Evolutionary conservation across 345 rosid genomes (phyloP).

Genomic region (Carallia brachiata): DNA sequence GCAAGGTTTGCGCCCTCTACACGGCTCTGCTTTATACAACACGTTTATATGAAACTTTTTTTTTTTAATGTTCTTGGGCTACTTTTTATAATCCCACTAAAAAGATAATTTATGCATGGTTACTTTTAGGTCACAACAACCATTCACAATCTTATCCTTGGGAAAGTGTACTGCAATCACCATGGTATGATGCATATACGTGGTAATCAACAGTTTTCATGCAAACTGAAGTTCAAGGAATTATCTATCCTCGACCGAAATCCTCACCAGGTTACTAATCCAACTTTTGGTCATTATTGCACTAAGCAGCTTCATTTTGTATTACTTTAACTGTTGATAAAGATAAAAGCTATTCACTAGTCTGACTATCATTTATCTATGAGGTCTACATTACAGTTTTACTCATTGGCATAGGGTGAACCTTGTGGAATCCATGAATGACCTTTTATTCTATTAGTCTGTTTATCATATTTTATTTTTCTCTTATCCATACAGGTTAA

Average conservation of each 20-base stretch:
- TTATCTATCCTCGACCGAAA: constrained; percentile 88
- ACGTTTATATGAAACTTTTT: background rate
- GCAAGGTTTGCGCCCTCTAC: constrained; percentile 55
- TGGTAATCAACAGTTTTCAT: constrained; percentile 76
- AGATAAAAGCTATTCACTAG: background rate
- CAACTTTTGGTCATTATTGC: background rate
- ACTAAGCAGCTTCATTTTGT: background rate
- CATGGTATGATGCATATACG: constrained; percentile 86
- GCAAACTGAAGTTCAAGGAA: constrained; percentile 92
- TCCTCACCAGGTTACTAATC: constrained; percentile 73
- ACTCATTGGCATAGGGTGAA: background rate
- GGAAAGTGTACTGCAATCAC: constrained; percentile 87
- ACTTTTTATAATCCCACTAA: background rate
- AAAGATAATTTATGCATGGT: background rate
- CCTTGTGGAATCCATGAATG: background rate
- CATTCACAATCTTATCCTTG: constrained; percentile 87
- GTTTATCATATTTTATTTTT: background rate
- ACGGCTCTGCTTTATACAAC: background rate
- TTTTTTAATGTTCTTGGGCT: constrained; percentile 17
- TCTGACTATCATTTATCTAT: background rate
- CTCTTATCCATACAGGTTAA: constrained; percentile 51
- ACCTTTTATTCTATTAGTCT: background rate
- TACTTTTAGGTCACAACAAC: constrained; percentile 76
- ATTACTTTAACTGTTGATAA: background rate
- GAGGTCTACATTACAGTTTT: background rate